A percentile compares a stretch with the other conserved stretches of the same genome.
Evolutionary conservation across 495 filamentous ascomycete species (phyloP).

Genomic region (Penicillium dipodomyicola): DNA sequence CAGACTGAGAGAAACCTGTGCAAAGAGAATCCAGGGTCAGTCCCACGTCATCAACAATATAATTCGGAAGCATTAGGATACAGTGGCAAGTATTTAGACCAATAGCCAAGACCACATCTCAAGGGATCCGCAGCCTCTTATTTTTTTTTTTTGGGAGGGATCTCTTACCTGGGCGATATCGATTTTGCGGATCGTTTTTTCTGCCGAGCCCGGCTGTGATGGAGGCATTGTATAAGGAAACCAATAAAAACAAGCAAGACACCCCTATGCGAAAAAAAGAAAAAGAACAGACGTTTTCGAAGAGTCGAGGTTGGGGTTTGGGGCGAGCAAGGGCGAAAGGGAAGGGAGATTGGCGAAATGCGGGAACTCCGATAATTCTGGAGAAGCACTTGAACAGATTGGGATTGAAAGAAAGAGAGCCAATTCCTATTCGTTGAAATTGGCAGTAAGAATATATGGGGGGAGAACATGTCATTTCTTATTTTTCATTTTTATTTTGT

Average conservation of each 20-base stretch:
- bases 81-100: background rate
- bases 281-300: background rate
- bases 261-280: background rate
- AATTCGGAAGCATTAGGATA: background rate
- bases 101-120: background rate
- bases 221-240: conserved; percentile 34
- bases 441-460: too few relatives aligned
- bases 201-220: conserved; percentile 35
- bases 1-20: conserved; percentile 82
- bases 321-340: conserved; percentile 30
- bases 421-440: background rate
- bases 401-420: background rate
- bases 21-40: conserved; percentile 11
- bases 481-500: too few relatives aligned
- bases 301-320: conserved; percentile 13
- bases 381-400: conserved; percentile 7
- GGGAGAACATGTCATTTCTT: too few relatives aligned
- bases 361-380: conserved; percentile 15
- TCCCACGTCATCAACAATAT: background rate
- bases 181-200: conserved; percentile 48
- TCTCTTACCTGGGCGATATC: conserved; percentile 74
- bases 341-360: conserved; percentile 30
- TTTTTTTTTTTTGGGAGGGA: conserved; percentile 4
- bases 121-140: conserved; percentile 2
- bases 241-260: conserved; percentile 10